A percentile compares a stretch with the other conserved stretches of the same genome.
phyloP scores from a whole-genome alignment of 768 basidiomycete species.

The Thelephora aurantiotincta region DNA sequence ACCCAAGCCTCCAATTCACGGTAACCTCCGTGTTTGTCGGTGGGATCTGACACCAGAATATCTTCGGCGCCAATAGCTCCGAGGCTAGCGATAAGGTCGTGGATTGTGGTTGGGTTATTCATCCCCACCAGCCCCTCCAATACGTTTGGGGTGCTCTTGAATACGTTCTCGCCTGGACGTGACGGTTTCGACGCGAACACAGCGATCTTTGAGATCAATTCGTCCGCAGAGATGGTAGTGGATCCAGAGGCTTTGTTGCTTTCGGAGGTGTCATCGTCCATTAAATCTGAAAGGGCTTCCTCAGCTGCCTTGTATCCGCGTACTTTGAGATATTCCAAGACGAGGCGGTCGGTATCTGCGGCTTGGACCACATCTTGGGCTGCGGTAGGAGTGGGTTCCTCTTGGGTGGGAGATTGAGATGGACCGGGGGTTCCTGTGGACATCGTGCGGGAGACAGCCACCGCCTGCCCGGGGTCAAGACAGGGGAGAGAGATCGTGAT shows the following conservation, averaged over 20 bases:
- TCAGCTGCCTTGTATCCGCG: constrained; percentile 33
- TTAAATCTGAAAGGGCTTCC: constrained; percentile 24
- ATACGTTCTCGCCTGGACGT: constrained; percentile 51
- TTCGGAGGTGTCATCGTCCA: constrained; percentile 18
- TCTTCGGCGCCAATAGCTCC: constrained; percentile 75
- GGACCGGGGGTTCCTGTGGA: neutral
- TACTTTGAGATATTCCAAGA: constrained; percentile 34
- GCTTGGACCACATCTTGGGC: neutral
- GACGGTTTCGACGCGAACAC: constrained; percentile 59
- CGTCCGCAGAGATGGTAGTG: constrained; percentile 29
- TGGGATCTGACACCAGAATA: constrained; percentile 66
- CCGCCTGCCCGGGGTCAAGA: too few relatives aligned
- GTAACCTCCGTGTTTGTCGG: constrained; percentile 78
- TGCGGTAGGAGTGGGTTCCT: neutral
- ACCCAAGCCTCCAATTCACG: constrained; percentile 81
- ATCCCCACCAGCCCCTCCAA: constrained; percentile 54
- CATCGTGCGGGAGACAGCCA: neutral
- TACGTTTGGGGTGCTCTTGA: constrained; percentile 53
- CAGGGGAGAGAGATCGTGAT: too few relatives aligned
- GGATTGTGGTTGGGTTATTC: constrained; percentile 60
- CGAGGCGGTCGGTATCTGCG: constrained; percentile 20
- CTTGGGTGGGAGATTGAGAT: neutral
- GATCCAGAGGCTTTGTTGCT: constrained; percentile 10
- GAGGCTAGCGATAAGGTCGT: constrained; percentile 63
- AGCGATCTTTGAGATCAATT: constrained; percentile 40